Evolutionary conservation across 768 basidiomycete species (phyloP).

Genomic region (Hemileccinum rubropunctum): DNA sequence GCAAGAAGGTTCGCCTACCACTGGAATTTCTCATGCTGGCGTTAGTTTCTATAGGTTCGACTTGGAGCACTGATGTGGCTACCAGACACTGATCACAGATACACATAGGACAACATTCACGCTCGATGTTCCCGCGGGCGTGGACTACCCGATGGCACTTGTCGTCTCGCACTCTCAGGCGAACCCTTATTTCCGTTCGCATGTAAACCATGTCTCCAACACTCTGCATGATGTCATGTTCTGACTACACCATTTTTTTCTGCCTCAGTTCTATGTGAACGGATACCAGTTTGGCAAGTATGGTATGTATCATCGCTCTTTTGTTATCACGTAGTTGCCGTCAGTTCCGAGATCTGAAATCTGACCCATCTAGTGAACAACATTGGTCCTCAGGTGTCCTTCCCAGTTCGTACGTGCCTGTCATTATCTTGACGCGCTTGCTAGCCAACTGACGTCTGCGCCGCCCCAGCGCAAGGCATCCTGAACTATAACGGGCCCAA

Average conservation of each 20-base stretch:
- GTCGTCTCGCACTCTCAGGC: slow-evolving; percentile 43
- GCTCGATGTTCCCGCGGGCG: slow-evolving; percentile 41
- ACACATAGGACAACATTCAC: slow-evolving; percentile 34
- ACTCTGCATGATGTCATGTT: background rate
- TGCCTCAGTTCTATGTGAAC: slow-evolving; percentile 23
- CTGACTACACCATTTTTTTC: background rate
- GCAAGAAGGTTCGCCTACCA: slow-evolving; percentile 40
- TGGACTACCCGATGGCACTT: slow-evolving; percentile 49
- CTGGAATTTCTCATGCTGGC: slow-evolving; percentile 41
- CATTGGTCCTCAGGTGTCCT: slow-evolving; percentile 23
- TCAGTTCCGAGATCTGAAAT: background rate
- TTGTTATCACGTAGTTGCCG: no score
- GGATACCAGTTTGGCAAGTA: slow-evolving; percentile 29
- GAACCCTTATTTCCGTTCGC: slow-evolving; percentile 42
- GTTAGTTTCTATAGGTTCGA: slow-evolving; percentile 47
- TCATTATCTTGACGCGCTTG: background rate
- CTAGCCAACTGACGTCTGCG: slow-evolving; percentile 6
- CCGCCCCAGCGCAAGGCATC: slow-evolving; percentile 44
- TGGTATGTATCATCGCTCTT: slow-evolving; percentile 2
- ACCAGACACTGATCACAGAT: background rate
- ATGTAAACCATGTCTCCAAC: slow-evolving; percentile 9
- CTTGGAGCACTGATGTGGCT: background rate
- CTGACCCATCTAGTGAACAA: slow-evolving; percentile 15
- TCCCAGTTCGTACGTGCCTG: slow-evolving; percentile 24
- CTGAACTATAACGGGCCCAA: slow-evolving; percentile 46